A percentile compares a stretch with the other conserved stretches of the same genome.
Evolutionary conservation across 2,329 filamentous ascomycete species (phyloP).

Genomic region (Ciborinia camelliae): DNA sequence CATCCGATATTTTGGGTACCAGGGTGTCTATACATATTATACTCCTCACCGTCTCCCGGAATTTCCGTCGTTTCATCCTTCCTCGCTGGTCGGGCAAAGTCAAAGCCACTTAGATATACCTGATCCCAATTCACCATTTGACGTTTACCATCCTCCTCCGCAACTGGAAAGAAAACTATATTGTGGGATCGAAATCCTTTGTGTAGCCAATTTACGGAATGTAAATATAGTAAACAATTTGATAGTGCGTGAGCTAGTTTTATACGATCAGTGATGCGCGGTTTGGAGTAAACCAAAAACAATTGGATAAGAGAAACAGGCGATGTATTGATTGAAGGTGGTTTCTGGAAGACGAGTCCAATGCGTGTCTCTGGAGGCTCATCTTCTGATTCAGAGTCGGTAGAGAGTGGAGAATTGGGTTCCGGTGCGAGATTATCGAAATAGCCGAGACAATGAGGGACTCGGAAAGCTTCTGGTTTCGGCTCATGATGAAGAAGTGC

Average conservation of each 20-base stretch:
- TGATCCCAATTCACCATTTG: conserved; percentile 39
- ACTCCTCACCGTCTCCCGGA: conserved; percentile 43
- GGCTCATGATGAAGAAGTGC: conserved; percentile 46
- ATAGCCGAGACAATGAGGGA: conserved; percentile 50
- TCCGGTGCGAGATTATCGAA: conserved; percentile 43
- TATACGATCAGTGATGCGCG: conserved; percentile 51
- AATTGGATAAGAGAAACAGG: conserved; percentile 50
- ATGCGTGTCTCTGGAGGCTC: conserved; percentile 45
- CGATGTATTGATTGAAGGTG: conserved; percentile 39
- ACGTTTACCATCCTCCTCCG: neutral
- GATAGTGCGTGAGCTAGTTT: conserved; percentile 50
- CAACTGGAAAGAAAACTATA: conserved; percentile 48
- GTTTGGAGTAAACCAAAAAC: conserved; percentile 43
- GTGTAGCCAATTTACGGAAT: conserved; percentile 56
- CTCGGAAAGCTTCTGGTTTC: conserved; percentile 49
- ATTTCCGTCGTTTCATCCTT: conserved; percentile 51
- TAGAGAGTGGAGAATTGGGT: conserved; percentile 10
- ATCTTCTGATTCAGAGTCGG: conserved; percentile 39
- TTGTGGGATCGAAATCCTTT: conserved; percentile 55
- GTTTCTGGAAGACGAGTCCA: conserved; percentile 53
- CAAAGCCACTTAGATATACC: conserved; percentile 52
- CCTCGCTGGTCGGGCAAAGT: conserved; percentile 50
- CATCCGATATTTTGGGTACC: conserved; percentile 24
- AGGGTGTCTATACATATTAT: conserved; percentile 51
- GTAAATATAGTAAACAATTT: conserved; percentile 52